A percentile compares a stretch with the other conserved stretches of the same genome.
These are phyloP conservation scores for Calonectria hawksworthii DNA, from an alignment of 2,329 filamentous ascomycete genomes.

Conservation along the genomic window DNA sequence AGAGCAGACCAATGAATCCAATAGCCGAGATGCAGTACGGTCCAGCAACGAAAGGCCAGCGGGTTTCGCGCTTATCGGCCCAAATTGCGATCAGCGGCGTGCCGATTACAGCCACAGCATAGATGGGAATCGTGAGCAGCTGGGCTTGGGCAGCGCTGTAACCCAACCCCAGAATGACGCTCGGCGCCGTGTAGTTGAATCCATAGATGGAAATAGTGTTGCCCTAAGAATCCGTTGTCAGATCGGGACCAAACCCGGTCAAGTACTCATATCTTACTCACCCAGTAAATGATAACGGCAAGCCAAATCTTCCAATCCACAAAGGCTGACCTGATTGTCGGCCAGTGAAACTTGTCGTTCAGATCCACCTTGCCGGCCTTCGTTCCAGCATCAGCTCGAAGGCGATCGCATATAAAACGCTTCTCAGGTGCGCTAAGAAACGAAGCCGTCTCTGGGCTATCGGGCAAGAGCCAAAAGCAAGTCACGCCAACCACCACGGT, in stretches of 20 bases:
- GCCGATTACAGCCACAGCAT: not conserved
- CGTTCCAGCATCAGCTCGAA: conserved; percentile 1
- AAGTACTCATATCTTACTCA: not conserved
- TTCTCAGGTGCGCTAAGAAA: conserved; percentile 4
- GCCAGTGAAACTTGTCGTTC: conserved; percentile 14
- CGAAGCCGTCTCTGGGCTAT: conserved; percentile 2
- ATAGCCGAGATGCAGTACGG: conserved; percentile 8
- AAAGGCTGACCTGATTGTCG: not conserved
- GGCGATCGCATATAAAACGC: not conserved
- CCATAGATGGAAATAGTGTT: conserved; percentile 13
- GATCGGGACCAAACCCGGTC: not conserved
- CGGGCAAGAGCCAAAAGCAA: not conserved
- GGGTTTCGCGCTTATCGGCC: conserved; percentile 1
- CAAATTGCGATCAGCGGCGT: not conserved
- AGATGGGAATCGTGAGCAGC: conserved; percentile 21
- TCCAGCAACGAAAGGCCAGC: conserved; percentile 14
- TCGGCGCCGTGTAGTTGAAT: conserved; percentile 21
- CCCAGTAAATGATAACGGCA: conserved; percentile 22
- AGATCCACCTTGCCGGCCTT: not conserved
- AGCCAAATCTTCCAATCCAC: conserved; percentile 25
- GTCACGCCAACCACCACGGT: not conserved
- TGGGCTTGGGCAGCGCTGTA: conserved; percentile 17
- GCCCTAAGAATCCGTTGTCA: not conserved
- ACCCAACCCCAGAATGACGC: conserved; percentile 8
- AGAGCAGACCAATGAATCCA: not conserved